A percentile compares a stretch with the other conserved stretches of the same genome.
Conservation (phyloP, 495 filamentous ascomycete genomes). For the Neurospora sp. region DNA sequence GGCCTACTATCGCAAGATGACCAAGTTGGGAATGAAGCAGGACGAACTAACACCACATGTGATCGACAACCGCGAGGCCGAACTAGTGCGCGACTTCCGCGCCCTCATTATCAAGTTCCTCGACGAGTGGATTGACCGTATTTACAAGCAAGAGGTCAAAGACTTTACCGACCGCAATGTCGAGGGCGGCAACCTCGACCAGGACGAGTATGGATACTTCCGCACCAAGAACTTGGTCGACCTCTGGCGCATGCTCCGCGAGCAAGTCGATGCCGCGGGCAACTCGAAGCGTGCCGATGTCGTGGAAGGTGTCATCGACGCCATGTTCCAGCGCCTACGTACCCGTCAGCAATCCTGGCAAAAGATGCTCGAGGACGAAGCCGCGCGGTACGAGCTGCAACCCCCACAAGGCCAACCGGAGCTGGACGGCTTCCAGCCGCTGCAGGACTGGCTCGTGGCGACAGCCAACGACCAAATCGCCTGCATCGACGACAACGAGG, state of each 20-base stretch:
- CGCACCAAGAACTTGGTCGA: slow-evolving; percentile 81
- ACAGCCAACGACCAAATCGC: slow-evolving; percentile 97
- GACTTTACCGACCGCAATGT: slow-evolving; percentile 68
- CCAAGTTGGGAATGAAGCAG: slow-evolving; percentile 66
- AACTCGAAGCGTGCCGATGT: slow-evolving; percentile 78
- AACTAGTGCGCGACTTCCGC: slow-evolving; percentile 87
- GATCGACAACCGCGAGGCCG: slow-evolving; percentile 76
- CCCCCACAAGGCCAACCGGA: slow-evolving; percentile 36
- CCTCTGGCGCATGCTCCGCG: slow-evolving; percentile 95
- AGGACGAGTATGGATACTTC: slow-evolving; percentile 76
- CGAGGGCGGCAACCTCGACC: slow-evolving; percentile 63
- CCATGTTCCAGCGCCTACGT: slow-evolving; percentile 81
- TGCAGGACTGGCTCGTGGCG: slow-evolving; percentile 94
- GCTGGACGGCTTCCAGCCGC: slow-evolving; percentile 63
- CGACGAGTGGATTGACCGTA: slow-evolving; percentile 94
- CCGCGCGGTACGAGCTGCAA: slow-evolving; percentile 49
- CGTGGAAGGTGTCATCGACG: slow-evolving; percentile 84
- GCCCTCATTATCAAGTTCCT: slow-evolving; percentile 88
- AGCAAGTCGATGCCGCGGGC: slow-evolving; percentile 73
- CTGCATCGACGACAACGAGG: slow-evolving; percentile 82
- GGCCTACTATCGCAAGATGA: slow-evolving; percentile 94
- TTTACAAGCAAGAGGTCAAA: slow-evolving; percentile 66
- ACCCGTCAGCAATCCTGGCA: slow-evolving; percentile 76
- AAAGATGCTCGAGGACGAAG: slow-evolving; percentile 78
- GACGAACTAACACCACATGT: slow-evolving; percentile 70